Percentiles rank a stretch among this genome's conserved stretches.
Conservation (phyloP, 1,139 yeast genomes). For the Saccharomyces uvarum region DNA sequence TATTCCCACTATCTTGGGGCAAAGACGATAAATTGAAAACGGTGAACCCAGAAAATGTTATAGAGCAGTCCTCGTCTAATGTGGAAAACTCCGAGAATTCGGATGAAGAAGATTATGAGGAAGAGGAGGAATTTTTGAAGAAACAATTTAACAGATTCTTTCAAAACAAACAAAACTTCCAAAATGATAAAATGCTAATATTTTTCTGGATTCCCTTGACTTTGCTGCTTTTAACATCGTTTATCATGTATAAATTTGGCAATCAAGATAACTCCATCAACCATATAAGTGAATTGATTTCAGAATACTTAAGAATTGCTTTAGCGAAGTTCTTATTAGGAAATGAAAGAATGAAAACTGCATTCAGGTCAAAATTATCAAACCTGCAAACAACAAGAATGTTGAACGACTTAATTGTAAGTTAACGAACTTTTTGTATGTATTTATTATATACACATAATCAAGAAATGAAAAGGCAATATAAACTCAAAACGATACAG, state of each 20-base stretch:
- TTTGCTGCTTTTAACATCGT: constrained; percentile 44
- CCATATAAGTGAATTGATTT: constrained; percentile 30
- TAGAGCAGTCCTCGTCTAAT: constrained; percentile 11
- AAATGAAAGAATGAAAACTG: constrained; percentile 55
- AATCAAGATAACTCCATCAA: constrained; percentile 28
- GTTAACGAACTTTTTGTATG: constrained; percentile 3
- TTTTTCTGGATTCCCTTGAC: constrained; percentile 83
- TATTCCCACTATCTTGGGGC: constrained; percentile 47
- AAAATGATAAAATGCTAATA: constrained; percentile 76
- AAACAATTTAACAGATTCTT: constrained; percentile 49
- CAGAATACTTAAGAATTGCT: constrained; percentile 43
- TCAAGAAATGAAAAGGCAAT: not conserved
- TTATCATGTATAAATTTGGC: constrained; percentile 48
- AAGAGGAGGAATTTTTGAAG: constrained; percentile 44
- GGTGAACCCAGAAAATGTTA: constrained; percentile 15
- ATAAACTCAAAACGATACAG: not conserved
- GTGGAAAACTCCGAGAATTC: constrained; percentile 8
- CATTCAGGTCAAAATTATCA: constrained; percentile 36
- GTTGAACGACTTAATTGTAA: constrained; percentile 16
- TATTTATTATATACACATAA: not conserved
- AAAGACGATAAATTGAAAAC: not conserved
- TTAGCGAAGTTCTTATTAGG: constrained; percentile 61
- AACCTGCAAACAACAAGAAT: constrained; percentile 22
- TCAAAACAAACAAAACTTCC: constrained; percentile 57
- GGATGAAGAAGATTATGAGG: constrained; percentile 19